Base-by-base conservation (phyloP, 176 grass and related monocot species). In the Coix lacrymajobi region DNA sequence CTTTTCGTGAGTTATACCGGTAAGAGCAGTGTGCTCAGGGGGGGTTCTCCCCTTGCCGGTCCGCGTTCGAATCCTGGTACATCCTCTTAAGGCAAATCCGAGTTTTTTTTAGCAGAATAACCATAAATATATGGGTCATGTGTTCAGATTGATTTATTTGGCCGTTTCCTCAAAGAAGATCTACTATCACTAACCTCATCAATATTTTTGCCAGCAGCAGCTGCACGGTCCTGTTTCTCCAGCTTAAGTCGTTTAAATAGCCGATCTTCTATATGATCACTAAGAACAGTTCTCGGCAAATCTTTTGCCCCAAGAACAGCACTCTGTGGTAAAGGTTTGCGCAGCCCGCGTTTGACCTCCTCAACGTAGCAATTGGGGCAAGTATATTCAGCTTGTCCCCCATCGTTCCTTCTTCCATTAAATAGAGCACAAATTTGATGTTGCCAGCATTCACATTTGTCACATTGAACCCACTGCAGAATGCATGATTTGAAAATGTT, bases 381-480 rank as follows among this genome's bases (percentile, higher is more conserved):
- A 62, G 93, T 98, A 64, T 95, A 98, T 75, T 98, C 96, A 79
- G 96, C 96, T 91, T 98, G 90, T 56, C 90, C 96, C 31, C 93
- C 96, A 88, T 95, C 93, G 40, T 98, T 98, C 81, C 96, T 98
- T 91, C 91, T 92, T 24, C 91, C 93, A 88, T 98, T 98, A 70
- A 98, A 98, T 45, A 98, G 48, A 79, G 96, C 96, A 85, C 96
- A 98, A 83, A 98, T 95, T 85, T 98, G 96, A 84, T 98, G 96
- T 62, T 98, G 92, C 96, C 96, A 98, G 71, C 91, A 90, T 91
- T 95, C 97, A 89, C 97, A 99, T 77, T 96, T 99, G 86, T 99
- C 97, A 79, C 97, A 99, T 76, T 99, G 97, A 73, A 92, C 97
- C 97, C 97, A 99, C 97, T 99, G 84, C 79, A 86, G 69, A 78